These are phyloP conservation scores for Ganoderma sp. DNA, from an alignment of 1,284 basidiomycete genomes.

Conservation along the genomic window DNA sequence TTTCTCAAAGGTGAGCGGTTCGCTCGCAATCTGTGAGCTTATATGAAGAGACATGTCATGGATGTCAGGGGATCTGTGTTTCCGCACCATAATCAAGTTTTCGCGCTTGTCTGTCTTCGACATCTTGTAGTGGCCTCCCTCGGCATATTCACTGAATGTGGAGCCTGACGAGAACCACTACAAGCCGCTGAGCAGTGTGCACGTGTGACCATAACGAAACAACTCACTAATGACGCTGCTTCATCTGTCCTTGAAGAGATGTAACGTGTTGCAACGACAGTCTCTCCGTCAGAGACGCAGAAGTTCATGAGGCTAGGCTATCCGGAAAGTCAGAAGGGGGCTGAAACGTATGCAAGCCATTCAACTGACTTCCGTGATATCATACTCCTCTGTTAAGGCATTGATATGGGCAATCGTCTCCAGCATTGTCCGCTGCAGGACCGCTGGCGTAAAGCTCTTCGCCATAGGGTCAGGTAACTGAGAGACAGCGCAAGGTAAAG, in stretches of 20 bases:
- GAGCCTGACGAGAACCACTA: constrained; percentile 97
- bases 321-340: constrained; percentile 21
- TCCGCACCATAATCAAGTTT: constrained; percentile 83
- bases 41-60: background rate
- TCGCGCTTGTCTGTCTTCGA: constrained; percentile 95
- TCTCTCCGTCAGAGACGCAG: constrained; percentile 93
- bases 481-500: constrained; percentile 9
- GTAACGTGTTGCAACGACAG: constrained; percentile 93
- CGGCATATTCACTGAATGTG: constrained; percentile 89
- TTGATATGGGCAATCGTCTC: constrained; percentile 86
- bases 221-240: constrained; percentile 83
- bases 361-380: constrained; percentile 67
- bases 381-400: constrained; percentile 72
- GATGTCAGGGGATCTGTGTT: constrained; percentile 20
- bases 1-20: constrained; percentile 94
- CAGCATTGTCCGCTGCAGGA: constrained; percentile 82
- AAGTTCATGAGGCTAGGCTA: constrained; percentile 95
- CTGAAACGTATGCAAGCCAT: background rate
- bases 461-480: constrained; percentile 85
- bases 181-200: background rate
- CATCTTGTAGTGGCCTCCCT: constrained; percentile 92
- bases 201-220: background rate
- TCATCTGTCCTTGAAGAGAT: constrained; percentile 91
- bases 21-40: constrained; percentile 75
- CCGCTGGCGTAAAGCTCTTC: constrained; percentile 64